phyloP scores from a whole-genome alignment of 176 grass and related monocot genomes.

The Neostapfia colusana region DNA sequence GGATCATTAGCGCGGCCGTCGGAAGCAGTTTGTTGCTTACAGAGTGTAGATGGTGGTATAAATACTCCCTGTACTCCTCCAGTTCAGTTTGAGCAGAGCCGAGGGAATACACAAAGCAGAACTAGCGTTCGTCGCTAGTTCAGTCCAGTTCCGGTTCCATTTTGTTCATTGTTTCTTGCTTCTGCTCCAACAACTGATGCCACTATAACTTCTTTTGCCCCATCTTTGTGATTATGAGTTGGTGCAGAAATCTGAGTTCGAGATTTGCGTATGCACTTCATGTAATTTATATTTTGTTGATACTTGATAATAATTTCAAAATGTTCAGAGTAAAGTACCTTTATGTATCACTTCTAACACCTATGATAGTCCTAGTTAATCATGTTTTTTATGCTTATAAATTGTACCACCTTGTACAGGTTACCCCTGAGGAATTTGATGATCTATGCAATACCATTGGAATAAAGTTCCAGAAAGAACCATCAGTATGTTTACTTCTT shows the following conservation, averaged over 20 bases:
- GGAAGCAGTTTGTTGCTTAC: too few species aligned
- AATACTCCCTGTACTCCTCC: too few species aligned
- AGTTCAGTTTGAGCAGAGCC: too few species aligned
- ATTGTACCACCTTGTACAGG: conserved; percentile 47
- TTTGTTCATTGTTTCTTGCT: too few species aligned
- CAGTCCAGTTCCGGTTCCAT: too few species aligned
- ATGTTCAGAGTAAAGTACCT: neutral
- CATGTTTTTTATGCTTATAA: conserved; percentile 24
- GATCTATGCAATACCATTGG: conserved; percentile 94
- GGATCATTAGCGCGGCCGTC: too few species aligned
- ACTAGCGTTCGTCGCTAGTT: too few species aligned
- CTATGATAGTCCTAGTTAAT: neutral
- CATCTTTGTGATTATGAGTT: conserved; percentile 1
- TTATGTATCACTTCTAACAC: neutral
- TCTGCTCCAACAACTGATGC: too few species aligned
- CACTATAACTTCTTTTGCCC: conserved; percentile 8
- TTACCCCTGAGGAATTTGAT: conserved; percentile 93
- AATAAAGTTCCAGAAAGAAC: conserved; percentile 93
- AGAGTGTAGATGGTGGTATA: too few species aligned
- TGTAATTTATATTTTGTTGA: neutral
- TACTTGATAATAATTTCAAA: neutral
- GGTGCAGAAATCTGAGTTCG: conserved; percentile 1
- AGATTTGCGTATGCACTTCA: neutral
- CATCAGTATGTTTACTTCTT: conserved; percentile 66
- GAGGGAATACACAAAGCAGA: too few species aligned